Conservation (phyloP, 176 grass and related monocot genomes). For the Carex littledalei region DNA sequence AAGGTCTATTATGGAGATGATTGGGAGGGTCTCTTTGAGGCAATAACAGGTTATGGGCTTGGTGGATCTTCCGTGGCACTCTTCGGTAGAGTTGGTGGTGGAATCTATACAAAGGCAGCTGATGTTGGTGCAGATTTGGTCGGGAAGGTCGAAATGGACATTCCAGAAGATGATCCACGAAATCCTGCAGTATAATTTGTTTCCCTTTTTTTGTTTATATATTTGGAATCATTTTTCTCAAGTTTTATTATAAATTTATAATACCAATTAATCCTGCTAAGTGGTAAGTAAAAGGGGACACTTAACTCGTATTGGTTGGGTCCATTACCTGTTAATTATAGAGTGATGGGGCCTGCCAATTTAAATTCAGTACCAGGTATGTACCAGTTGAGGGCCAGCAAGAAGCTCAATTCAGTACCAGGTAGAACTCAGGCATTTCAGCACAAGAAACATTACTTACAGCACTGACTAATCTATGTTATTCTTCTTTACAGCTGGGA, state of each 20-base stretch:
- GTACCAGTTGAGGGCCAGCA: background rate
- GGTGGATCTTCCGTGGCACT: conserved; percentile 68
- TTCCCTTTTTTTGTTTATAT: background rate
- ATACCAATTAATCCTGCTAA: background rate
- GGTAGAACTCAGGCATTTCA: background rate
- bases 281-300: background rate
- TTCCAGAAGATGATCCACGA: conserved; percentile 77
- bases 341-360: background rate
- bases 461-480: background rate
- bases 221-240: background rate
- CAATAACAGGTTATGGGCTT: conserved; percentile 63
- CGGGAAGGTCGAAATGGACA: conserved; percentile 65
- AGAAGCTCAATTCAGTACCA: background rate
- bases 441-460: background rate
- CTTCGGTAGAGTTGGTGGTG: conserved; percentile 71
- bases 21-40: conserved; percentile 55
- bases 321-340: background rate
- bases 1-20: conserved; percentile 58
- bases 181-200: conserved; percentile 54
- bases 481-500: background rate
- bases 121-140: conserved; percentile 85
- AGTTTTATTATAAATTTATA: background rate
- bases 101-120: conserved; percentile 76
- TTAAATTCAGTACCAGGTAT: background rate
- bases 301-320: background rate